These are phyloP conservation scores for Metschnikowia anglica DNA, from an alignment of 805 yeast genomes.

Conservation along the genomic window DNA sequence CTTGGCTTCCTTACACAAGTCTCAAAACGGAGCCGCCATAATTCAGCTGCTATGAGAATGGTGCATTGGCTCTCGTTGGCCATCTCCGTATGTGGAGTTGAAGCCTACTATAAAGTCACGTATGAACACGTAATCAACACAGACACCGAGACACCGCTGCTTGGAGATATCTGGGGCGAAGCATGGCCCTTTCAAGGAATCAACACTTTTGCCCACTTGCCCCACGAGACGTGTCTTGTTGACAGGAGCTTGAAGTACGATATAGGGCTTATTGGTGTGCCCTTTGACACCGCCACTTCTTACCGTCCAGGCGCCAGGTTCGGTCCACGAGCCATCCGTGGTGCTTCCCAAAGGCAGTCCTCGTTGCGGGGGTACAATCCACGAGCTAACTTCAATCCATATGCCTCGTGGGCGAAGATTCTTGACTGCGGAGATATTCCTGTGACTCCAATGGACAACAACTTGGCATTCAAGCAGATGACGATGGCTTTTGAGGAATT, in stretches of 20 bases:
- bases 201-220: constrained; percentile 73
- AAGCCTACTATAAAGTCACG: constrained; percentile 8
- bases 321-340: constrained; percentile 63
- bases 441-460: constrained; percentile 58
- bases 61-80: constrained; percentile 1
- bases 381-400: constrained; percentile 58
- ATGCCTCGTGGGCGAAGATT: constrained; percentile 48
- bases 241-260: constrained; percentile 46
- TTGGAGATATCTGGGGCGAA: constrained; percentile 68
- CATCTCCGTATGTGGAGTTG: neutral
- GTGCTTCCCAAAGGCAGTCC: constrained; percentile 70
- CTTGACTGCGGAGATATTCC: constrained; percentile 61
- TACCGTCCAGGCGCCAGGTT: too few species aligned
- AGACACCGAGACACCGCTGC: constrained; percentile 19
- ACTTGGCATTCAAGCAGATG: constrained; percentile 54
- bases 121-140: constrained; percentile 10
- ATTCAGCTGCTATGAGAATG: constrained; percentile 3
- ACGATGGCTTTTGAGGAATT: constrained; percentile 55
- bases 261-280: too few species aligned
- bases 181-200: constrained; percentile 73
- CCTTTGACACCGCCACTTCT: too few species aligned
- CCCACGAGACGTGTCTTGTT: constrained; percentile 56
- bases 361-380: constrained; percentile 67
- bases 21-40: too few species aligned
- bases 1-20: neutral